A percentile compares a stretch with the other conserved stretches of the same genome.
Conservation (phyloP, 495 filamentous ascomycete species). For the Hypoxylon fuscum region DNA sequence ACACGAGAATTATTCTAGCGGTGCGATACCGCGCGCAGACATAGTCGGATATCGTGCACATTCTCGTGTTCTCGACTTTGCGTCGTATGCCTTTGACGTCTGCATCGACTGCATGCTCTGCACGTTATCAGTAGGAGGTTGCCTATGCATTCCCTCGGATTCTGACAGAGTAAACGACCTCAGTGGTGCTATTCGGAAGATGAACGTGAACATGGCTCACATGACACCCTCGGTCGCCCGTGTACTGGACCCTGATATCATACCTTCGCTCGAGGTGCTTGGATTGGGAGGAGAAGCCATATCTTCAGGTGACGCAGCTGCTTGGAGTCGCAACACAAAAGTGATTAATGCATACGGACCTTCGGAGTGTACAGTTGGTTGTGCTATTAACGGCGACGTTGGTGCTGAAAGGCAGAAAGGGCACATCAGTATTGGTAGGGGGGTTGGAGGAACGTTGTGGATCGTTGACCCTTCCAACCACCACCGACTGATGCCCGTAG, state of each 20-base stretch:
- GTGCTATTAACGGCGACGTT: slow-evolving; percentile 52
- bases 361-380: slow-evolving; percentile 61
- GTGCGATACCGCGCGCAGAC: slow-evolving; percentile 50
- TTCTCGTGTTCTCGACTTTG: slow-evolving; percentile 59
- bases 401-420: slow-evolving; percentile 39
- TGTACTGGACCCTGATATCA: slow-evolving; percentile 52
- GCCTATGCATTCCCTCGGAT: slow-evolving; percentile 70
- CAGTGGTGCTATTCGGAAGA: slow-evolving; percentile 49
- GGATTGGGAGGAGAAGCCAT: slow-evolving; percentile 55
- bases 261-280: slow-evolving; percentile 50
- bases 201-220: slow-evolving; percentile 53
- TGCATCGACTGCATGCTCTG: slow-evolving; percentile 61
- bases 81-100: slow-evolving; percentile 62
- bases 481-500: slow-evolving; percentile 63
- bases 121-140: slow-evolving; percentile 64
- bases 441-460: slow-evolving; percentile 60
- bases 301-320: slow-evolving; percentile 45
- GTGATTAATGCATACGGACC: slow-evolving; percentile 69
- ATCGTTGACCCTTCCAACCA: slow-evolving; percentile 65
- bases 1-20: slow-evolving; percentile 54
- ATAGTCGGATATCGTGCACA: slow-evolving; percentile 50
- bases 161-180: slow-evolving; percentile 55
- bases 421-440: slow-evolving; percentile 53
- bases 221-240: slow-evolving; percentile 66
- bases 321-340: slow-evolving; percentile 49